A percentile compares a stretch with the other conserved stretches of the same genome.
Evolutionary conservation across 2,329 filamentous ascomycete genomes (phyloP).

Genomic region (Ophiocordyceps camponoti-leonardi): DNA sequence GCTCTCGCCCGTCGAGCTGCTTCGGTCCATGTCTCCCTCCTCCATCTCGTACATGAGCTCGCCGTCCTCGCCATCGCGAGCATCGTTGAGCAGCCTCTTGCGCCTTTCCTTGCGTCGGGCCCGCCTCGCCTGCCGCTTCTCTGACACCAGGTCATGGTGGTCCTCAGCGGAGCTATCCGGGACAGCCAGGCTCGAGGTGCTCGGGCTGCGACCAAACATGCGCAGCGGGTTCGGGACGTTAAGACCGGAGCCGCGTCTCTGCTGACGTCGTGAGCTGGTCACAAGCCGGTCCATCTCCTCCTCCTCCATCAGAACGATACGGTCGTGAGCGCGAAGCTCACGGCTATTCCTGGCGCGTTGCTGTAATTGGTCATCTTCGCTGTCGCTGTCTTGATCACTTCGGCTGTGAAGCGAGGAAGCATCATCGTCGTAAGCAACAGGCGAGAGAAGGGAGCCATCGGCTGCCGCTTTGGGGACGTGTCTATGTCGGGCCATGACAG

Average conservation of each 20-base stretch:
- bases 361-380: constrained; percentile 56
- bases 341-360: constrained; percentile 48
- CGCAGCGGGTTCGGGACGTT: constrained; percentile 32
- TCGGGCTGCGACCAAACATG: constrained; percentile 20
- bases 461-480: constrained; percentile 7
- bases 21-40: constrained; percentile 54
- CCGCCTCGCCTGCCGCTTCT: constrained; percentile 32
- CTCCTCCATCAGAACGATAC: constrained; percentile 56
- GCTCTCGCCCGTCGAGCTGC: constrained; percentile 44
- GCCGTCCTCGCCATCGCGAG: constrained; percentile 48
- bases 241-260: constrained; percentile 31
- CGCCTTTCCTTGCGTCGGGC: constrained; percentile 34
- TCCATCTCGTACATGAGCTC: constrained; percentile 85
- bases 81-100: constrained; percentile 32
- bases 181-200: constrained; percentile 16
- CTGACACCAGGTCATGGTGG: constrained; percentile 17
- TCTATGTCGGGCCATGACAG: constrained; percentile 3
- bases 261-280: constrained; percentile 29
- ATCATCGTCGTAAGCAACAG: constrained; percentile 50
- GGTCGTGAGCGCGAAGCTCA: constrained; percentile 53
- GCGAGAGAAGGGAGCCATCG: constrained; percentile 39
- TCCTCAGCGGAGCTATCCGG: constrained; percentile 30
- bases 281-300: constrained; percentile 51
- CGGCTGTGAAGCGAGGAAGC: constrained; percentile 47
- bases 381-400: constrained; percentile 59